Conservation (phyloP, 768 basidiomycete genomes). For the Pseudohyphozyma bogoriensis region DNA sequence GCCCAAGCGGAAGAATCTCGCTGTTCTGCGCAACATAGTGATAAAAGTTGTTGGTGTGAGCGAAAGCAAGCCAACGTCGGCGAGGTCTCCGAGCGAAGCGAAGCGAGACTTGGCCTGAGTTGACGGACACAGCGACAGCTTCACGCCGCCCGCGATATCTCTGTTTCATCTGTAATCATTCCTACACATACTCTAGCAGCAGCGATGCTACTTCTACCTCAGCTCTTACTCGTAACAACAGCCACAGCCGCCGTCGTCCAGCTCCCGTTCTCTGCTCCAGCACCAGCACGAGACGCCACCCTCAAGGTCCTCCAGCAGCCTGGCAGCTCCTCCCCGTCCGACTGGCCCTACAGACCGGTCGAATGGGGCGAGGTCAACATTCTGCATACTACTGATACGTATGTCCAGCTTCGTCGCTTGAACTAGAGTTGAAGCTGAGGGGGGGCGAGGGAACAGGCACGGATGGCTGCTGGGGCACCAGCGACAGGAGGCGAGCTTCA, state of each 20-base stretch:
- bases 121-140: no score
- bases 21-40: no score
- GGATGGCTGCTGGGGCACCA: conserved; percentile 77
- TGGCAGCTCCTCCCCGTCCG: conserved; percentile 7
- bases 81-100: no score
- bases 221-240: not conserved
- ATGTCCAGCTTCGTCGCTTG: not conserved
- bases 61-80: no score
- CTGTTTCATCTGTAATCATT: no score
- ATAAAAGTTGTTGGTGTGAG: no score
- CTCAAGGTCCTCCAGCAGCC: conserved; percentile 15
- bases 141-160: no score
- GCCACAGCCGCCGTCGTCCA: not conserved
- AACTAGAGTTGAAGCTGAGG: no score
- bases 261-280: not conserved
- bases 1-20: no score
- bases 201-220: not conserved
- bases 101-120: no score
- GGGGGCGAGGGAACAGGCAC: conserved; percentile 9
- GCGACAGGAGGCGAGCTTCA: conserved; percentile 65
- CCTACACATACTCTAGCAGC: no score
- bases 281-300: not conserved
- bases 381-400: conserved; percentile 71
- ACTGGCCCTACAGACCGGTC: conserved; percentile 54
- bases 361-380: conserved; percentile 86